Base-by-base conservation (phyloP, 1,284 basidiomycete species). In the Irpex sp. region DNA sequence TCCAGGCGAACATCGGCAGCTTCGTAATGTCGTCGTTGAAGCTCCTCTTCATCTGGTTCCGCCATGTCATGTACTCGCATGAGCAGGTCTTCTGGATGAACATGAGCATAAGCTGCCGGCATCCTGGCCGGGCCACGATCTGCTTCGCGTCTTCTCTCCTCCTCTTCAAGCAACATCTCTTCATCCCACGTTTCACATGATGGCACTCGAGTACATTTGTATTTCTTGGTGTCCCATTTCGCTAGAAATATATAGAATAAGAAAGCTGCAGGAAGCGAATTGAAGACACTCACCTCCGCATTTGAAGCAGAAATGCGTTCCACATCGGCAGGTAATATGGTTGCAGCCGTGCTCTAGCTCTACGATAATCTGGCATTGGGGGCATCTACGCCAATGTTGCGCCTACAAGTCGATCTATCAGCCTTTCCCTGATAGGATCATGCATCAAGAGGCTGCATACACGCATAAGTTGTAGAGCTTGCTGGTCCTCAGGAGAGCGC, bases 131-230 rank as follows among this genome's bases (percentile, higher is more conserved):
- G 26, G 26, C 26, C n/a, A 46, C 47, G 49, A 19, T 19, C 54
- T 59, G 36, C 54, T 60, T 71, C 70, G 15, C 74, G 69, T 43
- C 66, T 60, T 7, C 77, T 68, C 64, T 78, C 77, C 5, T 71
- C 71, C 59, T 71, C 72, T 61, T 77, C 77, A 26, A 79, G 68
- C 0, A 79, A 66, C 72, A 76, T 76, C 7, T 76, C 70, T 57
- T 79, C 77, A 59, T 79, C 77, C 77, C 77, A 79, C 3, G 78
- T 68, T 1, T 72, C 71, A 63, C 78, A 79, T 1, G 53, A 33
- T 2, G 53, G 53, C 15, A 33, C 19, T 5, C 53, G 53, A 11
- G 53, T 74, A 63, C 78, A 79, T 11, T 62, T 61, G 4, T 67
- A 67, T 7, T 59, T 57, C 17, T 51, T 9, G 8, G 21, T 51